These are phyloP conservation scores for Pichia insulana DNA, from an alignment of 805 yeast species.

Conservation along the genomic window DNA sequence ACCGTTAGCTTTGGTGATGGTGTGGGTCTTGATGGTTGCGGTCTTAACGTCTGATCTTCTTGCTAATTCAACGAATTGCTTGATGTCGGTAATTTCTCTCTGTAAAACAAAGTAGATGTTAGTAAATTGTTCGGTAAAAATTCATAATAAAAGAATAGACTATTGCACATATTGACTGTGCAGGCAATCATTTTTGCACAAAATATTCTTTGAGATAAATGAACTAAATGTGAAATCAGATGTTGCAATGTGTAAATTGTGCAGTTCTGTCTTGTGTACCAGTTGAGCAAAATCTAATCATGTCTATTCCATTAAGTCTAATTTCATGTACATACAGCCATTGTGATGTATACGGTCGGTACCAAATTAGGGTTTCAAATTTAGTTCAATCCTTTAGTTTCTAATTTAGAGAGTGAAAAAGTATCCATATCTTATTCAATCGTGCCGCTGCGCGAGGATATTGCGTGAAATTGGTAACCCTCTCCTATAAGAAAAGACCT, in stretches of 20 bases:
- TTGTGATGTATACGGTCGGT: conserved; percentile 15
- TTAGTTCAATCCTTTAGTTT: neutral
- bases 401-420: neutral
- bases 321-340: conserved; percentile 21
- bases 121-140: conserved; percentile 14
- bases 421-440: no score
- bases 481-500: no score
- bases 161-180: no score
- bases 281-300: no score
- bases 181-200: no score
- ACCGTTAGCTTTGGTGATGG: conserved; percentile 71
- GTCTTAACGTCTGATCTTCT: conserved; percentile 91
- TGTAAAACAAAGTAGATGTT: conserved; percentile 7
- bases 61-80: conserved; percentile 93
- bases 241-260: no score
- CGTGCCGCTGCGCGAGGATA: no score
- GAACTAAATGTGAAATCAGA: no score
- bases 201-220: no score
- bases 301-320: no score
- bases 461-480: no score
- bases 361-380: neutral
- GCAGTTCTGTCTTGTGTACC: no score
- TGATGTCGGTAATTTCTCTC: conserved; percentile 88
- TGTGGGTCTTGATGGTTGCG: conserved; percentile 92
- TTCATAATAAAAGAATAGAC: conserved; percentile 2